Evolutionary conservation across 176 grass and related monocot species (phyloP), one percentile per base, ranked within the genome.

Genomic region (Lolium multiflorum): DNA sequence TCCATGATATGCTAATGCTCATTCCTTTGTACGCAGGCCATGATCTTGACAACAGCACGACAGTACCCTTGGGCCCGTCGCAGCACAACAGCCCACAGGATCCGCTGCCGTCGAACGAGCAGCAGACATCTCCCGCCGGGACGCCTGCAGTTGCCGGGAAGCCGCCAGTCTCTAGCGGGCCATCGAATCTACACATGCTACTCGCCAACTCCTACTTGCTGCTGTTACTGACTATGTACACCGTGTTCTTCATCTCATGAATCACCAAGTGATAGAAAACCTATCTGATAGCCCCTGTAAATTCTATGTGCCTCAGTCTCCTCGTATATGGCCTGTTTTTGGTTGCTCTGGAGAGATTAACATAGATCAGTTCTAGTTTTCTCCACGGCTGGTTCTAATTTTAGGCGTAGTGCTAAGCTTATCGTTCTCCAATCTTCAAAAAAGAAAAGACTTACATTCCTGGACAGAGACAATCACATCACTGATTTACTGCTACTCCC

Each of bases 41-140:
- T 80, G 90, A 92, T 86, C 81, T 83, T 31, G 94, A 91, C 89
- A 94, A 89, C 89, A 94, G 89, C 90, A 99, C 83, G 67, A 89
- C 77, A 7, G 86, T 94, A 12, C 85, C 94, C n/a, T 56, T 97
- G 52, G 92, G 88, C 0, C 91, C 94, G 25, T 91, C 87, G 37
- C 88, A 91, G 59, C 85, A 89, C 58, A 78, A 94, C 84, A 87
- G 60, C 46, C 87, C 97, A 0, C 89, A 93, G 83, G 93, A 93
- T 69, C 94, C 92, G 26, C 89, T 99, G 37, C 97, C 94, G n/a
- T 93, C 94, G 59, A 91, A 90, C 82, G 92, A 99, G 61, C 92
- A 99, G 82, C 92, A 91, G 83, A 96, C 89, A 11, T 91, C 89
- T 1, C 97, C 97, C 25, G 79, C 80, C 14, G 81, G 91, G 26